Evolutionary conservation across 495 filamentous ascomycete genomes (phyloP), one percentile per base, ranked within the genome.

Genomic region (Acidiella bohemica): DNA sequence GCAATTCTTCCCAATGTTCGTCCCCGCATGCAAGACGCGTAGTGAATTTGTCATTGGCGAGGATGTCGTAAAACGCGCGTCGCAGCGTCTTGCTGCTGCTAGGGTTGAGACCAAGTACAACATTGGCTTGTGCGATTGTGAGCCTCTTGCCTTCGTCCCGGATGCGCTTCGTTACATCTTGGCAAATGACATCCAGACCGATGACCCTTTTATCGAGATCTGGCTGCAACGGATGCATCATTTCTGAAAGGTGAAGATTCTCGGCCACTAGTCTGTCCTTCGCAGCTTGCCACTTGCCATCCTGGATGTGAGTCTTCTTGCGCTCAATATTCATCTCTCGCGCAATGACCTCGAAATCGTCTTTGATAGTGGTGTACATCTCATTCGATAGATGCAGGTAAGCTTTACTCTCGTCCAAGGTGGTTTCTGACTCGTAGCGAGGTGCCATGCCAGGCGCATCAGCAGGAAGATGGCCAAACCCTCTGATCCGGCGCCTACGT

Each of bases 131-230:
- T 22, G 72, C 70, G 32, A 85, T 70, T 3, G 73, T 78, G 64
- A 87, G 74, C 20, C 65, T 60, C n/a, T 62, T 62, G 39, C 72
- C 67, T 21, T 72, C 39, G 0, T 68, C 77, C 27, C 83, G 67
- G 67, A 86, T 79, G 18, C 77, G 64, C 58, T 90, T 90, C 7
- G 80, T 84, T 33, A 87, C 80, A 56, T 87, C 80, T n/a, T 67
- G 76, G 51, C 78, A 83, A 18, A 90, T 74, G 19, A 83, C 69
- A 59, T 90, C 83, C 6, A 90, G 62, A 1, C 82, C 77, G 36
- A 81, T 67, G 14, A 65, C 63, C 41, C 64, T 62, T 14, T 57
- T 50, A 28, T 78, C 77, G n/a, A 64, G 55, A 34, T 70, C 65
- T 5, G 39, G 17, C 27, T 73, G 69, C 26, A 75, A 51, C 14